A percentile compares a stretch with the other conserved stretches of the same genome.
Conservation (phyloP, 345 rosid genomes). For the Trapa bicornis region DNA sequence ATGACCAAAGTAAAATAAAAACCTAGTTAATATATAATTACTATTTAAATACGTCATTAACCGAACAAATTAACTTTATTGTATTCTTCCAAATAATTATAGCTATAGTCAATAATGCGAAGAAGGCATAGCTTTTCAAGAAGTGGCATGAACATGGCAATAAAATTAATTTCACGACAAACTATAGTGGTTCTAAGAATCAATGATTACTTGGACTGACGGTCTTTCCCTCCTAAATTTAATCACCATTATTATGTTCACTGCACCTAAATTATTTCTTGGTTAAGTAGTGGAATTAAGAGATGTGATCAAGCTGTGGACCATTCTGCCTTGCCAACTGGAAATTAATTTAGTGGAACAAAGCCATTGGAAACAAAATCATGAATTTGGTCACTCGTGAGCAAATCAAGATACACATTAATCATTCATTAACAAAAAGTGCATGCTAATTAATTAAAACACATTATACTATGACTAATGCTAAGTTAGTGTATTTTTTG, state of each 20-base stretch:
- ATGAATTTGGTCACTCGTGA: no score
- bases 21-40: no score
- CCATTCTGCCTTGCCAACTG: neutral
- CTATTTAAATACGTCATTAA: no score
- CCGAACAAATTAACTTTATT: no score
- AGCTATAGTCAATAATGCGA: no score
- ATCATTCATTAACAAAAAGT: no score
- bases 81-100: no score
- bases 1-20: no score
- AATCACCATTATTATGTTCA: constrained; percentile 1
- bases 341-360: neutral
- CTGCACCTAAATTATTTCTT: neutral
- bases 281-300: neutral
- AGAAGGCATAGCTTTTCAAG: neutral
- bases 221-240: neutral
- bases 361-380: neutral
- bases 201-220: neutral
- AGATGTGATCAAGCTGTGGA: neutral
- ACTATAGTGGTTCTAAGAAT: neutral
- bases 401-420: no score
- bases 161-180: neutral
- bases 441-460: no score
- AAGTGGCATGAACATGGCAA: neutral
- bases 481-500: no score
- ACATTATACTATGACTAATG: no score